These are phyloP conservation scores for Casuarina glauca DNA, from an alignment of 306 rosid genomes.

Conservation along the genomic window DNA sequence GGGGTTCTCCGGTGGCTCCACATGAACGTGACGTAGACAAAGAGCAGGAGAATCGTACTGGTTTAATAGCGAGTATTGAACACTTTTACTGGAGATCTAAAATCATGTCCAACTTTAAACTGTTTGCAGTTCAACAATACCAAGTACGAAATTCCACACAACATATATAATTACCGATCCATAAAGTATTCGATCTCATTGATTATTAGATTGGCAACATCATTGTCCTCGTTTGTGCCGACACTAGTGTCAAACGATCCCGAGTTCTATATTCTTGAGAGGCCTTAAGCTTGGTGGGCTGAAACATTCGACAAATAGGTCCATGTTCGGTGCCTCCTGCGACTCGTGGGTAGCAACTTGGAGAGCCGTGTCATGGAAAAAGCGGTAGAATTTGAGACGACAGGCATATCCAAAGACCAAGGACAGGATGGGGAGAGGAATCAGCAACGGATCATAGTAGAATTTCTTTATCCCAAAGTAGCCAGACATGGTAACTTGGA, in stretches of 20 bases:
- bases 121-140: no score
- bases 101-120: no score
- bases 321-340: constrained; percentile 78
- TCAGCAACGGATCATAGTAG: constrained; percentile 41
- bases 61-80: no score
- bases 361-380: constrained; percentile 53
- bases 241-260: constrained; percentile 30
- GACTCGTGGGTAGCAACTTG: constrained; percentile 49
- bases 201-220: no score
- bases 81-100: no score
- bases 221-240: no score
- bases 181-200: no score
- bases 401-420: constrained; percentile 47
- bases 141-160: no score
- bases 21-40: no score
- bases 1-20: no score
- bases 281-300: constrained; percentile 34
- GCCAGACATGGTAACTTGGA: constrained; percentile 85
- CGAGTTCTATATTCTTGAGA: constrained; percentile 41
- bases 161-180: no score
- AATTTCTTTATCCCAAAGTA: constrained; percentile 67
- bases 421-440: constrained; percentile 70
- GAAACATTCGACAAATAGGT: constrained; percentile 57
- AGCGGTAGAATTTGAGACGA: constrained; percentile 65
- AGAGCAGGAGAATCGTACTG: no score